phyloP scores from a whole-genome alignment of 306 rosid species.

The Trifolium subterraneum region DNA sequence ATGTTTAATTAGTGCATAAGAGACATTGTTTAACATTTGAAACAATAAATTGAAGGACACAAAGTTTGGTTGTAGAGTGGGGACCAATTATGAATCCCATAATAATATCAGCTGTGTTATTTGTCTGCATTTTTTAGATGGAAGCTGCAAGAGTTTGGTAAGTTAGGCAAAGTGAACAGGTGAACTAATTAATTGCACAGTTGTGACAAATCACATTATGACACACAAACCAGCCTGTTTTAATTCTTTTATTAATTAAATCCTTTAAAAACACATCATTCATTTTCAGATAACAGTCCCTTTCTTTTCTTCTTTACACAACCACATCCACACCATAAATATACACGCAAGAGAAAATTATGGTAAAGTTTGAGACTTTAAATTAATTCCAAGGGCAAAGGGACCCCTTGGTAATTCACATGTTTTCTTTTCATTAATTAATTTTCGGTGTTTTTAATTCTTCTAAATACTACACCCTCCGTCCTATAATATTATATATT shows the following conservation, averaged over 20 bases:
- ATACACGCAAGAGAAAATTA: not conserved
- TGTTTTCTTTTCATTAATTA: not conserved
- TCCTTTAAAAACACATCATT: slow-evolving; percentile 25
- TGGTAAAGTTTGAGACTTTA: slow-evolving; percentile 24
- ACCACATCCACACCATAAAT: slow-evolving; percentile 30
- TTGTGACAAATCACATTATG: slow-evolving; percentile 40
- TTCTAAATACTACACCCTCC: no score
- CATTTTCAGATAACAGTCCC: slow-evolving; percentile 42
- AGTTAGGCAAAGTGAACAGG: slow-evolving; percentile 55
- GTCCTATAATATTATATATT: no score
- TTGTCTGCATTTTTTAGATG: slow-evolving; percentile 32
- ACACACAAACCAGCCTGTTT: slow-evolving; percentile 36
- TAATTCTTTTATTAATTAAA: not conserved
- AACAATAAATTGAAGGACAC: slow-evolving; percentile 5
- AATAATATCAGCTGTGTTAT: slow-evolving; percentile 26
- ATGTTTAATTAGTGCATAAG: no score
- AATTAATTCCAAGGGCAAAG: not conserved
- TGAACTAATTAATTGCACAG: slow-evolving; percentile 43
- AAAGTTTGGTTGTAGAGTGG: slow-evolving; percentile 39
- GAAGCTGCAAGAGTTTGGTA: slow-evolving; percentile 61
- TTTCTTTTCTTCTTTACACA: slow-evolving; percentile 43
- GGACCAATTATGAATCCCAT: slow-evolving; percentile 16
- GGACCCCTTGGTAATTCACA: slow-evolving; percentile 33
- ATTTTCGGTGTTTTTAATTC: no score
- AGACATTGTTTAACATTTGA: no score